phyloP scores from a whole-genome alignment of 306 rosid species.

The Cucurbita moschata region DNA sequence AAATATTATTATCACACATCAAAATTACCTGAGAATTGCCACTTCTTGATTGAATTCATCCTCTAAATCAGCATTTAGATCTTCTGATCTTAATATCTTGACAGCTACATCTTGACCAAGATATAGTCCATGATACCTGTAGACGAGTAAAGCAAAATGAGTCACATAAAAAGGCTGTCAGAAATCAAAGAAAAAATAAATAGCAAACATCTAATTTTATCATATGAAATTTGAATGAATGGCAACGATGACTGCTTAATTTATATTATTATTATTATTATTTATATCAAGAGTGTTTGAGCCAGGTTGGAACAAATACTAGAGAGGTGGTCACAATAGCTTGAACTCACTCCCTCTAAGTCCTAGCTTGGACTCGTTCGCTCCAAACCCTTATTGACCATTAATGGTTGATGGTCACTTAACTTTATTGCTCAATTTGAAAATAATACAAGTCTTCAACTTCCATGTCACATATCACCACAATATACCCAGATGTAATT shows the following conservation, averaged over 20 bases:
- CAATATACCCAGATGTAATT: conserved; percentile 81
- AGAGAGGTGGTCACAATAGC: neutral
- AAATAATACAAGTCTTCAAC: conserved; percentile 13
- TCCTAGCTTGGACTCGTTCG: neutral
- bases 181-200: neutral
- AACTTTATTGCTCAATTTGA: neutral
- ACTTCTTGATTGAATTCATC: conserved; percentile 96
- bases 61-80: conserved; percentile 66
- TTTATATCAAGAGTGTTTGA: neutral
- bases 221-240: conserved; percentile 1
- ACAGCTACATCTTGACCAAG: conserved; percentile 91
- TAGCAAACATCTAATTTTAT: neutral
- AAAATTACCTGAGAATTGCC: conserved; percentile 62
- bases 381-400: neutral
- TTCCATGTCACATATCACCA: conserved; percentile 80
- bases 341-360: neutral
- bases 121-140: conserved; percentile 74
- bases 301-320: neutral
- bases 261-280: neutral
- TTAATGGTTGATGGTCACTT: neutral
- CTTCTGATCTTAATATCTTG: conserved; percentile 81
- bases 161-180: neutral
- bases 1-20: neutral
- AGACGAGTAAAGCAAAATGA: conserved; percentile 8
- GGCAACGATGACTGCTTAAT: neutral